phyloP scores from a whole-genome alignment of 2,329 filamentous ascomycete genomes.

The Bisporella sp. region DNA sequence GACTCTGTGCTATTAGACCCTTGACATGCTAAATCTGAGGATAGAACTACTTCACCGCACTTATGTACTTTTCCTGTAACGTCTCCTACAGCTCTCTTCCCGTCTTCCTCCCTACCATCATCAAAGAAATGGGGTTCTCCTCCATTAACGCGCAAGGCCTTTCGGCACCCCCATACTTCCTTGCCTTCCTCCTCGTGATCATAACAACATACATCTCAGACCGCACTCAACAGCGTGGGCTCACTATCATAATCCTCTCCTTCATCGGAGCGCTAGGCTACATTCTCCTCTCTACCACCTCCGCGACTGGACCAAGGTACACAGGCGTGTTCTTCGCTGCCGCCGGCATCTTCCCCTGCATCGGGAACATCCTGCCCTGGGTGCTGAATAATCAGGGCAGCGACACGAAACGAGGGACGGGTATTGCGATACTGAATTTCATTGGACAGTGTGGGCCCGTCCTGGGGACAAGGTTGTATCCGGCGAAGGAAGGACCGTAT shows the following conservation, averaged over 20 bases:
- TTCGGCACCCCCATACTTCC: constrained; percentile 63
- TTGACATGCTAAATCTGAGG: neutral
- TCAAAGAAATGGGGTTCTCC: constrained; percentile 61
- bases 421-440: constrained; percentile 60
- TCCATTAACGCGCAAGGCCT: constrained; percentile 63
- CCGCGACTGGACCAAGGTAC: constrained; percentile 36
- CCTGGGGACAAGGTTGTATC: constrained; percentile 58
- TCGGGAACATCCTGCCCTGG: constrained; percentile 65
- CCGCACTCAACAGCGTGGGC: constrained; percentile 54
- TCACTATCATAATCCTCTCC: constrained; percentile 50
- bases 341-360: constrained; percentile 57
- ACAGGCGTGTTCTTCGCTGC: constrained; percentile 45
- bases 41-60: constrained; percentile 20
- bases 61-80: constrained; percentile 55
- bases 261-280: constrained; percentile 55
- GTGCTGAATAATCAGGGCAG: constrained; percentile 64
- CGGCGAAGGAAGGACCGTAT: constrained; percentile 38
- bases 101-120: constrained; percentile 57
- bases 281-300: constrained; percentile 52
- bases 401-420: constrained; percentile 59
- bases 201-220: constrained; percentile 58
- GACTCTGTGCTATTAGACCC: too few species aligned
- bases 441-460: constrained; percentile 60
- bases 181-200: constrained; percentile 58
- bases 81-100: constrained; percentile 60